phyloP scores from a whole-genome alignment of 2,329 filamentous ascomycete species.

The Scedosporium aurantiacum region DNA sequence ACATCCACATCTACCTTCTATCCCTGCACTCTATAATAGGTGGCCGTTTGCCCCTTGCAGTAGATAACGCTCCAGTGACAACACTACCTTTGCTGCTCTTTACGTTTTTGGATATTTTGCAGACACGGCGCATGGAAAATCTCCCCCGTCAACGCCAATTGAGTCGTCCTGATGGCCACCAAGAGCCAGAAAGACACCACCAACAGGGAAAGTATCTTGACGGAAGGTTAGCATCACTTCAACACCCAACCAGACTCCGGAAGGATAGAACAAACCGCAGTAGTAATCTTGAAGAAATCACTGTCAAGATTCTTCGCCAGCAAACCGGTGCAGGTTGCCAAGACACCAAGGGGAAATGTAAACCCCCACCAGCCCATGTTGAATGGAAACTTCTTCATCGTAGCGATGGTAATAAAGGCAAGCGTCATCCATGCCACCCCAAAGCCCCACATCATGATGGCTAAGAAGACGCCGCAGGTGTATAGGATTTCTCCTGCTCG shows the following conservation, averaged over 20 bases:
- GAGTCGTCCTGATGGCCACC: constrained; percentile 26
- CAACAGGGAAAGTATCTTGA: constrained; percentile 25
- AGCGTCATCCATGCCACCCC: constrained; percentile 32
- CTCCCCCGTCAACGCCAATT: constrained; percentile 26
- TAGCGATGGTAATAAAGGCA: constrained; percentile 28
- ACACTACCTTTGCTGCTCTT: neutral
- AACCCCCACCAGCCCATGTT: constrained; percentile 39
- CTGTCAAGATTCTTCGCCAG: constrained; percentile 30
- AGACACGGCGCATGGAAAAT: constrained; percentile 35
- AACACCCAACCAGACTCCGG: neutral
- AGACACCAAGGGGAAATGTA: constrained; percentile 34
- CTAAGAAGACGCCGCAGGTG: constrained; percentile 38
- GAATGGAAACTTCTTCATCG: constrained; percentile 29
- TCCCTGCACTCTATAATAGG: too few species aligned
- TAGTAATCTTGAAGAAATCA: constrained; percentile 29
- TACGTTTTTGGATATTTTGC: constrained; percentile 11
- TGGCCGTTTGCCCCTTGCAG: too few species aligned
- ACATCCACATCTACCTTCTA: too few species aligned
- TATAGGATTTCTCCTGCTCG: constrained; percentile 42
- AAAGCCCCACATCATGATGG: constrained; percentile 33
- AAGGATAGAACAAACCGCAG: constrained; percentile 17
- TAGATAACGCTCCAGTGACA: neutral
- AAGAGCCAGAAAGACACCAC: constrained; percentile 31
- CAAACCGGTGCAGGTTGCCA: constrained; percentile 28
- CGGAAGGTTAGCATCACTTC: neutral